A percentile compares a stretch with the other conserved stretches of the same genome.
Evolutionary conservation across 2,329 filamentous ascomycete genomes (phyloP).

Genomic region (Cadophora malorum): DNA sequence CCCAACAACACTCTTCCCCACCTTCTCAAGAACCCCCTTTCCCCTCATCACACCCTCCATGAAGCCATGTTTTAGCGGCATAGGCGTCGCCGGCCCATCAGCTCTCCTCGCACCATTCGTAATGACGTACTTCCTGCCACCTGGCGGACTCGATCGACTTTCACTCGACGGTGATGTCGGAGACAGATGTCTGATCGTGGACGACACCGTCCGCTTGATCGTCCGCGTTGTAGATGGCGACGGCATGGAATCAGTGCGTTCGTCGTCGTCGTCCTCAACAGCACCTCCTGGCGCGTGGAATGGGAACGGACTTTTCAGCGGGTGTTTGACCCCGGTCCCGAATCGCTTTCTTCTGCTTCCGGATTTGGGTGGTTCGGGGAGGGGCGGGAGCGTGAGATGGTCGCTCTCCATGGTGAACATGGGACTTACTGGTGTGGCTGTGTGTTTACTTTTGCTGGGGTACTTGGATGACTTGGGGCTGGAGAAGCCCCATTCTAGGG

Average conservation of each 20-base stretch:
- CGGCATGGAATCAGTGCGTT: constrained; percentile 8
- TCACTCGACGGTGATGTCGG: constrained; percentile 12
- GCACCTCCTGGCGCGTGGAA: constrained; percentile 21
- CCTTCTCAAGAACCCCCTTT: constrained; percentile 34
- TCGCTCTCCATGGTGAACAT: constrained; percentile 25
- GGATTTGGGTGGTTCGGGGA: neutral
- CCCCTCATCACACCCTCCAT: constrained; percentile 28
- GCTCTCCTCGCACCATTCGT: constrained; percentile 28
- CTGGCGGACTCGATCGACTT: constrained; percentile 2
- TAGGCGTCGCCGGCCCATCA: constrained; percentile 34
- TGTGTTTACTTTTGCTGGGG: neutral
- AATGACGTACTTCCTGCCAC: constrained; percentile 23
- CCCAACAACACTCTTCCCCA: constrained; percentile 31
- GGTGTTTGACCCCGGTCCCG: constrained; percentile 28
- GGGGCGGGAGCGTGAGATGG: constrained; percentile 16
- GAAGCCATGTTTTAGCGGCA: constrained; percentile 30
- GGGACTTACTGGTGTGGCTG: constrained; percentile 18
- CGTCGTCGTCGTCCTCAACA: neutral
- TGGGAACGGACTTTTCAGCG: constrained; percentile 35
- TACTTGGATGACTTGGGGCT: neutral
- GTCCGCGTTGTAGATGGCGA: constrained; percentile 12
- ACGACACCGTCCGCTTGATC: constrained; percentile 26
- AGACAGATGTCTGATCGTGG: constrained; percentile 30
- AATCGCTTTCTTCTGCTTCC: constrained; percentile 24
- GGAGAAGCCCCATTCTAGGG: constrained; percentile 19